Percentiles rank a stretch among this genome's conserved stretches.
Evolutionary conservation across 179 eudicot genomes (phyloP).

Genomic region (Camellia oleifera): DNA sequence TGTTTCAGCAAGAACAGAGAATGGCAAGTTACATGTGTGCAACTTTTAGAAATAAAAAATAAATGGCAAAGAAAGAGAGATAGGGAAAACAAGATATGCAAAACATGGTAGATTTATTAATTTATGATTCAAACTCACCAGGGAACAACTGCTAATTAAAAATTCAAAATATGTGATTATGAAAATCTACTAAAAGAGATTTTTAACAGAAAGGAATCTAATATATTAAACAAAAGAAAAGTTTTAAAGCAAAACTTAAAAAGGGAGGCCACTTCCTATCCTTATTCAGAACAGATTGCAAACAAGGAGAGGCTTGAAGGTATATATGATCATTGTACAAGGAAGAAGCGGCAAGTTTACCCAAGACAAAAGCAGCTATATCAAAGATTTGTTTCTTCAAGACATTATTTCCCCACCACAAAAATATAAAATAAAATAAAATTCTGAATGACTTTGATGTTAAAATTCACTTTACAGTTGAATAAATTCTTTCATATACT

Average conservation of each 20-base stretch:
- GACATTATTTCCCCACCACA: not conserved
- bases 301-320: too few relatives aligned
- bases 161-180: not conserved
- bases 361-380: too few relatives aligned
- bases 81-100: not conserved
- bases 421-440: not conserved
- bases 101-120: not conserved
- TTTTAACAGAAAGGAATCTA: not conserved
- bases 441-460: not conserved
- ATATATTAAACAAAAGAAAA: too few relatives aligned
- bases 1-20: constrained; percentile 26
- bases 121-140: not conserved
- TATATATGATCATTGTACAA: too few relatives aligned
- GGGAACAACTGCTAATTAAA: not conserved
- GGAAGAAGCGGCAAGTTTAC: too few relatives aligned
- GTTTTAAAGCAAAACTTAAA: too few relatives aligned
- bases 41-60: not conserved
- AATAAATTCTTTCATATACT: too few relatives aligned
- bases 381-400: not conserved
- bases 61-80: not conserved
- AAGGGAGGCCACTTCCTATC: too few relatives aligned
- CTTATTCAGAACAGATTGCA: too few relatives aligned
- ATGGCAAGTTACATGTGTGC: not conserved
- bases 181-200: not conserved
- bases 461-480: not conserved